Base-by-base conservation (phyloP, 345 rosid species). In the Ceriops zippeliana region DNA sequence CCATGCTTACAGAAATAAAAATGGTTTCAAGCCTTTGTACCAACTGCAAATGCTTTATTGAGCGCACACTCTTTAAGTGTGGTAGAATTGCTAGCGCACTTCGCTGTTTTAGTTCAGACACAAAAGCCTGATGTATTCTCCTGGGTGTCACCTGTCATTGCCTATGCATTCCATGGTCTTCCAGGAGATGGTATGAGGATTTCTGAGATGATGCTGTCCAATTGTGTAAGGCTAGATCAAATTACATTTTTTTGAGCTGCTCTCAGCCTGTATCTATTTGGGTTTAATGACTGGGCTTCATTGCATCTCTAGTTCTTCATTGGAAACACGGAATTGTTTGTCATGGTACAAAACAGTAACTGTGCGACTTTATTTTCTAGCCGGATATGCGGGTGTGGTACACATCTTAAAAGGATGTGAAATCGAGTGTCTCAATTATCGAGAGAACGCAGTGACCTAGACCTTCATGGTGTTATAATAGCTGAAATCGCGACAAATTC, bases 181-280 rank as follows among this genome's bases (percentile, higher is more conserved):
- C 70, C 91, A 21, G 67, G 77, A 70, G 75, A 86, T 76, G 76
- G 92, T 76, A 69, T 81, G 26, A 65, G 54, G 52, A 63, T 76
- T 73, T 86, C 88, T 64, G 75, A 78, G 69, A 66, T 35, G 73
- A 83, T 87, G 96, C 30, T 83, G 62, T 75, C 79, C 26, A 26
- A 53, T 24, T 85, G 79, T 61, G 76, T 81, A 74, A 61, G 78
- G 17, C 96, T 96, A 51, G 91, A 92, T 75, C 52, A 56, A 79
- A 80, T 90, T 58, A 70, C 83, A 24, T 90, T 88, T 58, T 76
- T 76, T 88, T 62, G 86, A 70, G 67, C 78, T 92, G 65, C 37
- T 72, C 61, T 86, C 96, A 73, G 86, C 90, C 47, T 90, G 95
- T 73, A 80, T 81, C 78, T 91, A 88, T 64, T 86, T 86, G 5